Conservation (phyloP, 1,284 basidiomycete species). For the Vanrija humicola region DNA sequence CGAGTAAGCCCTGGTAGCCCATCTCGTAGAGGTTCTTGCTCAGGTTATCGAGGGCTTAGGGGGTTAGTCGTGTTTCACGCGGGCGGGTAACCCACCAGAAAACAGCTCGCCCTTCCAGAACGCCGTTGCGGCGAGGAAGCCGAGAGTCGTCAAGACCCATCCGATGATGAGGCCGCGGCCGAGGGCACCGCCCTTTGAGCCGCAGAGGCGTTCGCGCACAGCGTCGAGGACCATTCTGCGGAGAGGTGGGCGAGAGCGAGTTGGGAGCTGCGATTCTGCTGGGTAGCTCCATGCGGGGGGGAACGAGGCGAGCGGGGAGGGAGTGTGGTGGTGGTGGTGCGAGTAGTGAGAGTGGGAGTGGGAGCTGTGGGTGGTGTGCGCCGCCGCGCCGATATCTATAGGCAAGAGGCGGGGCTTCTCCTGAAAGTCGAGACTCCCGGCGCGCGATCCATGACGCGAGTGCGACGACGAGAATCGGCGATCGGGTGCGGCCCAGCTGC, state of each 20-base stretch:
- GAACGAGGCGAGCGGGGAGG: conserved; percentile 8
- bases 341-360: neutral
- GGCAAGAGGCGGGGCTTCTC: conserved; percentile 2
- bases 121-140: conserved; percentile 38
- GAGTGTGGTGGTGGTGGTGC: neutral
- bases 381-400: neutral
- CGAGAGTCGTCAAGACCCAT: conserved; percentile 41
- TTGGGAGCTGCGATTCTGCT: conserved; percentile 3
- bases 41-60: conserved; percentile 40
- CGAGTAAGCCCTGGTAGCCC: conserved; percentile 41
- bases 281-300: conserved; percentile 12
- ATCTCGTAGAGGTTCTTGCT: conserved; percentile 37
- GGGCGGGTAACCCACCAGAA: conserved; percentile 27
- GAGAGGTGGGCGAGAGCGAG: conserved; percentile 1
- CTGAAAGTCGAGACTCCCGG: neutral
- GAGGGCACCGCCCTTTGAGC: conserved; percentile 20
- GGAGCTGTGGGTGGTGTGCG: neutral
- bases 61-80: neutral
- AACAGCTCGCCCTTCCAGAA: conserved; percentile 46
- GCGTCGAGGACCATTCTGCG: conserved; percentile 3
- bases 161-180: conserved; percentile 40
- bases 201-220: conserved; percentile 10
- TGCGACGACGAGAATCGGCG: no score
- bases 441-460: no score
- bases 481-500: no score